Conservation (phyloP, 768 basidiomycete genomes). For the Tremella yokohamensis region DNA sequence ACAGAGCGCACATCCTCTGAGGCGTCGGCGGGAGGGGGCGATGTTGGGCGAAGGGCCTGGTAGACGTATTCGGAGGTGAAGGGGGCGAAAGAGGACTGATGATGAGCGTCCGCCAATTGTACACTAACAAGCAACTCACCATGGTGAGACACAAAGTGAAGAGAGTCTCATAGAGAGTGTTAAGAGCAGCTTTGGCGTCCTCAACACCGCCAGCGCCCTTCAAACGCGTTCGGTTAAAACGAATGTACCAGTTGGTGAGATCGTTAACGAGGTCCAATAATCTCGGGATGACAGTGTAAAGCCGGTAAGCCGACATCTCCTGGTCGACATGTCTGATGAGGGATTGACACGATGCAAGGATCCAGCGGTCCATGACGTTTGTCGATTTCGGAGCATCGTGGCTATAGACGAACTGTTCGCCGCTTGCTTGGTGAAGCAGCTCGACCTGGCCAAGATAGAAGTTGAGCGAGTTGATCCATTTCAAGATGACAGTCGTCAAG, state of each 20-base stretch:
- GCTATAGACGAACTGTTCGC: conserved; percentile 77
- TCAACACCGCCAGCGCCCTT: conserved; percentile 91
- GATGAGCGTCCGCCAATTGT: neutral
- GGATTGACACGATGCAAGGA: conserved; percentile 95
- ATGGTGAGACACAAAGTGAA: conserved; percentile 93
- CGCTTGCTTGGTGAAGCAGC: conserved; percentile 74
- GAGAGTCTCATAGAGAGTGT: conserved; percentile 91
- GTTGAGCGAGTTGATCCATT: conserved; percentile 98
- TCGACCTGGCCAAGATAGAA: conserved; percentile 97
- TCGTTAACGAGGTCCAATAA: conserved; percentile 89
- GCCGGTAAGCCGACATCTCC: conserved; percentile 91
- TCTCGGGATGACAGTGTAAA: conserved; percentile 96
- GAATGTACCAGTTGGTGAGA: conserved; percentile 99
- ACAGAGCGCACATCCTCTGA: conserved; percentile 79
- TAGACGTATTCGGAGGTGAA: conserved; percentile 97
- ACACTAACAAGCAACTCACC: conserved; percentile 56
- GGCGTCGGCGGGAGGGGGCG: conserved; percentile 56
- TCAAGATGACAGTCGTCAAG: conserved; percentile 88
- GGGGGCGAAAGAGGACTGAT: conserved; percentile 92
- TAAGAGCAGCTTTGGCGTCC: conserved; percentile 81
- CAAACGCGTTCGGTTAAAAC: conserved; percentile 90
- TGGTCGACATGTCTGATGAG: conserved; percentile 83
- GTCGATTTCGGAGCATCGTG: conserved; percentile 73
- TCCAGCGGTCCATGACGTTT: conserved; percentile 99
- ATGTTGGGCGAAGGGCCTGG: conserved; percentile 81